Percentiles rank a stretch among this genome's conserved stretches.
Conservation (phyloP, 2,329 filamentous ascomycete species). For the Penicillium sp. region DNA sequence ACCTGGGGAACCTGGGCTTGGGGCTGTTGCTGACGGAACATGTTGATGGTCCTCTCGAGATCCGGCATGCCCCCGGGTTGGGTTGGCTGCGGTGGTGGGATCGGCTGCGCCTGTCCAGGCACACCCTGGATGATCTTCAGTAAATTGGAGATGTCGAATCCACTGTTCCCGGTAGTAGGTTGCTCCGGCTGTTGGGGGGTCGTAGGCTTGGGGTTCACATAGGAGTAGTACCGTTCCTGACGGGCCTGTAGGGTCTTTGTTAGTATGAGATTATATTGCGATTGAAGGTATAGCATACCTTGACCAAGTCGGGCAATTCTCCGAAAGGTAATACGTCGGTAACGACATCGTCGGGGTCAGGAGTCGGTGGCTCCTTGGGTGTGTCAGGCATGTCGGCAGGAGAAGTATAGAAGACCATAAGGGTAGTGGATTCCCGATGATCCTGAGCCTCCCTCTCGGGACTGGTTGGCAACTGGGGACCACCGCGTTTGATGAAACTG, state of each 20-base stretch:
- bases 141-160: conserved; percentile 41
- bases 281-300: conserved; percentile 30
- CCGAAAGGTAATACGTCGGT: conserved; percentile 42
- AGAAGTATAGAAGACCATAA: conserved; percentile 50
- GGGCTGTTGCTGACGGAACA: conserved; percentile 13
- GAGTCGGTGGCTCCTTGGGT: conserved; percentile 46
- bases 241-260: conserved; percentile 31
- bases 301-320: conserved; percentile 40
- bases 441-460: conserved; percentile 45
- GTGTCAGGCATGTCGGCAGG: conserved; percentile 46
- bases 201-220: conserved; percentile 33
- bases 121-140: conserved; percentile 41
- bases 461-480: conserved; percentile 39
- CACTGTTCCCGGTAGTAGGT: conserved; percentile 18
- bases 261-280: conserved; percentile 5
- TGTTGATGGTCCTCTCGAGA: conserved; percentile 14
- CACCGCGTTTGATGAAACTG: conserved; percentile 45
- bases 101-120: conserved; percentile 30
- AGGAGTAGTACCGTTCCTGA: conserved; percentile 42
- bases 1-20: conserved; percentile 17
- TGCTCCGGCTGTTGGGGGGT: conserved; percentile 22
- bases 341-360: conserved; percentile 36
- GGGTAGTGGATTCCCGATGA: conserved; percentile 45
- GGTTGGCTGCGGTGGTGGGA: conserved; percentile 28
- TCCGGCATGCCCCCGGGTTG: conserved; percentile 28